A percentile compares a stretch with the other conserved stretches of the same genome.
These are phyloP conservation scores for Diplodia sapinea DNA, from an alignment of 2,329 filamentous ascomycete species.

Conservation along the genomic window DNA sequence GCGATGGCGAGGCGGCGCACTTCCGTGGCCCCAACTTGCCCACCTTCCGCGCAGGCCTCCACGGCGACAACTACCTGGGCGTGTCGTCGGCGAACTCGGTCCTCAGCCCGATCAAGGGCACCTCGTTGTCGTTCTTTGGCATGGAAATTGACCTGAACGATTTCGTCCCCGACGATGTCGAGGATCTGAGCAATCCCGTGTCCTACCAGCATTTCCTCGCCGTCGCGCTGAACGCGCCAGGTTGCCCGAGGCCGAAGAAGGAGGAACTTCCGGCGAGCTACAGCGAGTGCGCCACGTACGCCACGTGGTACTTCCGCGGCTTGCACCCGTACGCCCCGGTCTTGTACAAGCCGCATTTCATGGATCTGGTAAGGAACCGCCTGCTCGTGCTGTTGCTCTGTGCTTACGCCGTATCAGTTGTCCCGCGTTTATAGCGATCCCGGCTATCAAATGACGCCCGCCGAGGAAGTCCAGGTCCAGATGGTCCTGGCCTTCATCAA, in stretches of 20 bases:
- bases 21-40: constrained; percentile 45
- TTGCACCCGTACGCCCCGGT: constrained; percentile 75
- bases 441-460: constrained; percentile 64
- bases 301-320: constrained; percentile 76
- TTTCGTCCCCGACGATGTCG: constrained; percentile 71
- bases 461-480: constrained; percentile 74
- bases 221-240: constrained; percentile 60
- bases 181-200: constrained; percentile 62
- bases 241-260: constrained; percentile 21
- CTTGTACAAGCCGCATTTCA: constrained; percentile 76
- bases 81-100: constrained; percentile 67
- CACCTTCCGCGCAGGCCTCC: constrained; percentile 54
- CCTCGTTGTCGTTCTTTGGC: constrained; percentile 76
- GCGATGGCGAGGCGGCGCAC: constrained; percentile 35
- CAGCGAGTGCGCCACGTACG: constrained; percentile 53
- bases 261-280: constrained; percentile 30
- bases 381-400: not conserved
- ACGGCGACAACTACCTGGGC: constrained; percentile 70
- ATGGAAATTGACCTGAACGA: constrained; percentile 79
- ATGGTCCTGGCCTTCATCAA: constrained; percentile 81
- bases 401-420: constrained; percentile 27
- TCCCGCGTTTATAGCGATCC: constrained; percentile 71
- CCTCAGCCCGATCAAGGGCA: constrained; percentile 76
- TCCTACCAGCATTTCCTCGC: constrained; percentile 74
- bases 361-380: constrained; percentile 63